Evolutionary conservation across 2,329 filamentous ascomycete genomes (phyloP), one percentile per base, ranked within the genome.

Genomic region (Chalaropsis ovoidea): DNA sequence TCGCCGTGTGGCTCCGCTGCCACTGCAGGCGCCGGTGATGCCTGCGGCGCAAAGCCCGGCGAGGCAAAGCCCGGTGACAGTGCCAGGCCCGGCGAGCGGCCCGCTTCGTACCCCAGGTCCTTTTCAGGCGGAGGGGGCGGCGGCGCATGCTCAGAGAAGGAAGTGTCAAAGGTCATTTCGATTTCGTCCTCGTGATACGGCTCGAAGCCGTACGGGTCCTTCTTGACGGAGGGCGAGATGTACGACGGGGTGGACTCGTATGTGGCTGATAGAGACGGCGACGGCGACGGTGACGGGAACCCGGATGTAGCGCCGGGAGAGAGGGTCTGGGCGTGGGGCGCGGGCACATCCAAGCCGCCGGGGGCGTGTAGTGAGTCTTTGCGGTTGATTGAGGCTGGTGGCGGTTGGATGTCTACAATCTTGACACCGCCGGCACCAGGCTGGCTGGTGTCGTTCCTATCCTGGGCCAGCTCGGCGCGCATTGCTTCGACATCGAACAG

Each of bases 401-500:
- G 66, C 13, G 66, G 66, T 7, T 61, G 64, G 35, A 67, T 65
- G 11, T 67, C 66, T 10, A 35, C 19, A 15, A 52, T 58, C 15
- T 22, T 61, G 42, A 61, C 22, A 13, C 39, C 52, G 17, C 35
- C 31, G 8, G 39, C 22, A 3, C n/a, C 47, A 7, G 43, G 45
- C 1, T 61, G 47, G 19, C 52, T 39, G n/a, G 17, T 31, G 10
- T 52, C 27, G 66, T 96, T 81, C 73, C 90, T 94, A 82, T 96
- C 95, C 61, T 83, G 84, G 35, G 89, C 89, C 42, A 99, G 78
- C 71, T 95, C 89, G 10, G 90, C 86, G 61, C 90, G 83, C 69
- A 99, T 97, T 13, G 94, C 94, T 71, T 99, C 94, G 60, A 99
- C 85, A 71, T 99, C 94, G 71, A 99, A 99, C 58, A 99, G 80